A percentile compares a stretch with the other conserved stretches of the same genome.
Conservation (phyloP, 306 rosid genomes). For the Hippophae rhamnoides region DNA sequence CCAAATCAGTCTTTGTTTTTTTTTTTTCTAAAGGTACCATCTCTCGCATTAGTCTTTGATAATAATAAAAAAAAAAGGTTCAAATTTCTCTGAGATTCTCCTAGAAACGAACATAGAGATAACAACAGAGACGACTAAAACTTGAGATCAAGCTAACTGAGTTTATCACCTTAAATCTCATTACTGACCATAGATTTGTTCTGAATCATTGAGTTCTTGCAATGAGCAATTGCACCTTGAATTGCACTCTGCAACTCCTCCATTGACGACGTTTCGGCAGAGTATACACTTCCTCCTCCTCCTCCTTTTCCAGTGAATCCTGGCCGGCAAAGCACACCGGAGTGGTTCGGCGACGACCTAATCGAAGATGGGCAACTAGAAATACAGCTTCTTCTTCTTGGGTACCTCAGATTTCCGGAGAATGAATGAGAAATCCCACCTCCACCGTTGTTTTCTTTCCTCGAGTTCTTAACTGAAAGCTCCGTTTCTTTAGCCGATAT, state of each 20-base stretch:
- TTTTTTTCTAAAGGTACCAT: neutral
- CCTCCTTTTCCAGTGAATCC: conserved; percentile 12
- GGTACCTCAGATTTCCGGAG: conserved; percentile 74
- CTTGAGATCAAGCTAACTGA: neutral
- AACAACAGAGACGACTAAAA: neutral
- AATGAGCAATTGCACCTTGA: conserved; percentile 95
- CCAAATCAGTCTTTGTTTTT: conserved; percentile 14
- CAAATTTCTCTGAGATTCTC: neutral
- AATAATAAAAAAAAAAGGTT: neutral
- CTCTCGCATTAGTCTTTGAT: neutral
- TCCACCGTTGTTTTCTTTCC: conserved; percentile 14
- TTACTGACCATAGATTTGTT: conserved; percentile 39
- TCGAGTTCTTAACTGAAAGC: conserved; percentile 4
- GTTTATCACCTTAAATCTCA: conserved; percentile 23
- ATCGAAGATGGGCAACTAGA: conserved; percentile 92
- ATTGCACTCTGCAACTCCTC: conserved; percentile 96
- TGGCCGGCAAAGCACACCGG: conserved; percentile 51
- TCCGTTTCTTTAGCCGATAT: conserved; percentile 19
- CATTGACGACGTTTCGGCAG: conserved; percentile 48
- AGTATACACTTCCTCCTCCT: conserved; percentile 1
- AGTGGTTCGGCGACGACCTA: conserved; percentile 77
- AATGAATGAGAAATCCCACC: conserved; percentile 58
- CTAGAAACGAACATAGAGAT: conserved; percentile 6
- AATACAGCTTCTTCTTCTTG: conserved; percentile 44
- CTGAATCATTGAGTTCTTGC: conserved; percentile 70